Evolutionary conservation across 306 rosid genomes (phyloP).

Genomic region (Cucumis melo): DNA sequence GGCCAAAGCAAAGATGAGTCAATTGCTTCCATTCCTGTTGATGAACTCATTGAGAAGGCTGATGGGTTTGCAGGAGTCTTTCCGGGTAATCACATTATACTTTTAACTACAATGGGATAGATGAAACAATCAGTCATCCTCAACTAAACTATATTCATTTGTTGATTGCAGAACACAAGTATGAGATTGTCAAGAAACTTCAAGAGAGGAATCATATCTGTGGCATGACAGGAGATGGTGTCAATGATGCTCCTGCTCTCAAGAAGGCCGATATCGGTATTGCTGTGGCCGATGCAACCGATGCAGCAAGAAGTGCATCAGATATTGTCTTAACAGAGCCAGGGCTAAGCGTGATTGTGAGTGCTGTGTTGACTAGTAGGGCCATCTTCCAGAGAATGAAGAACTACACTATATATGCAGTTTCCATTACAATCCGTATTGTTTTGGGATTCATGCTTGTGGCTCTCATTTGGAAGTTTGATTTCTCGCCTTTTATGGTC

Average conservation of each 20-base stretch:
- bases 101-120: background rate
- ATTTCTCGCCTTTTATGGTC: slow-evolving; percentile 90
- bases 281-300: slow-evolving; percentile 91
- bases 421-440: slow-evolving; percentile 90
- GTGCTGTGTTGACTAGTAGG: slow-evolving; percentile 83
- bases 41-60: slow-evolving; percentile 87
- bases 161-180: slow-evolving; percentile 63
- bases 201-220: slow-evolving; percentile 66
- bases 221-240: slow-evolving; percentile 97
- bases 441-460: slow-evolving; percentile 80
- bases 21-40: slow-evolving; percentile 57
- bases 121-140: background rate
- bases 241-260: slow-evolving; percentile 84
- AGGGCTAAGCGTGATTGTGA: slow-evolving; percentile 74
- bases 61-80: slow-evolving; percentile 96
- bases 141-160: background rate
- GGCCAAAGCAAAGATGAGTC: slow-evolving; percentile 51
- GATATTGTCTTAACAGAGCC: slow-evolving; percentile 90
- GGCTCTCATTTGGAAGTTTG: slow-evolving; percentile 74
- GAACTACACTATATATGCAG: slow-evolving; percentile 89
- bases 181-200: slow-evolving; percentile 73
- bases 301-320: slow-evolving; percentile 86
- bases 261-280: slow-evolving; percentile 95
- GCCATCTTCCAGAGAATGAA: slow-evolving; percentile 98
- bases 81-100: slow-evolving; percentile 46